Evolutionary conservation across 495 filamentous ascomycete genomes (phyloP), one percentile per base, ranked within the genome.

Genomic region (Hypoxylon cercidicola): DNA sequence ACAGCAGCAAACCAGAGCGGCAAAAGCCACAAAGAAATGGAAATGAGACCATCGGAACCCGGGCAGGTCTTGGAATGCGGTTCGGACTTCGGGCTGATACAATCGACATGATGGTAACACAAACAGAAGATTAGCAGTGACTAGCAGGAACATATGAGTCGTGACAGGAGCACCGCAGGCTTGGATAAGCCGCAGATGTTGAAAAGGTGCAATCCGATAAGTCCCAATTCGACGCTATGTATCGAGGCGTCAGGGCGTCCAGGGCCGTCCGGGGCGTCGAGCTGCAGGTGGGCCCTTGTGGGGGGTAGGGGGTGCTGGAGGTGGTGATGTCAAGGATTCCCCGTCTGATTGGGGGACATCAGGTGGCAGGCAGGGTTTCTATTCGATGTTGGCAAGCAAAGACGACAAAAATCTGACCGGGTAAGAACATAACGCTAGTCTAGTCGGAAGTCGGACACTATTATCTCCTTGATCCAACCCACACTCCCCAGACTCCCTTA

Each of bases 301-400:
- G n/a, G n/a, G n/a, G n/a, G n/a, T n/a, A n/a, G n/a, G n/a, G n/a
- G n/a, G n/a, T n/a, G n/a, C n/a, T n/a, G n/a, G 64, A 59, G 30
- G 64, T 50, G 35, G 47, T 67, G 64, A 67, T 67, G 58, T 48
- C 47, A 62, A 62, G 35, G 62, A 66, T 50, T 54, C 44, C 23
- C 62, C 50, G 41, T 60, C 56, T 39, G 50, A 46, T 39, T 46
- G 50, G 30, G 23, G 30, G 8, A 32, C 8, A 32, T 35, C 39
- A n/a, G 41, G 41, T 16, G 23, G 47, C 28, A 48, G 40, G 40
- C 25, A 28, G 25, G n/a, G n/a, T n/a, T n/a, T n/a, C n/a, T n/a
- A n/a, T n/a, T n/a, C n/a, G n/a, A n/a, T n/a, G n/a, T n/a, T n/a
- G n/a, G 30, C 30, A 32, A 32, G 23, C 23, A 25, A 32, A 32